Base-by-base conservation (phyloP, 208 protist genomes). In the Endotrypanum monterogeii region DNA sequence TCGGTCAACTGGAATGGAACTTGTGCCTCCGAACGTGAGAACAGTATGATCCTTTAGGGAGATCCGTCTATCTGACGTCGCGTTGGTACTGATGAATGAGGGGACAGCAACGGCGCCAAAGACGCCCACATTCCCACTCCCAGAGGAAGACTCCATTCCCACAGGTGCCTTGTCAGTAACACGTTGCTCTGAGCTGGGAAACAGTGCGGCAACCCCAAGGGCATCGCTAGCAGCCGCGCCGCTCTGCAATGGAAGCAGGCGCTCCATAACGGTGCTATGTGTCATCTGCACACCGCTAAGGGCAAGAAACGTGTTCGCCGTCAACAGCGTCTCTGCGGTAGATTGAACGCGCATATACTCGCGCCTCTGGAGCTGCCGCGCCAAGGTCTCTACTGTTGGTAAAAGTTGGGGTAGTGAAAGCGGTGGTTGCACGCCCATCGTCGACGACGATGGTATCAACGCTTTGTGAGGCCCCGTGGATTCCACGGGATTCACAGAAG, bases 271-370 rank as follows among this genome's bases (percentile, higher is more conserved):
- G 1, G 71, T 35, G 25, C 51, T 65, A 30, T 81, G 71, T 28
- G 63, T 81, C 76, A 81, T 81, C 11, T 61, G 69, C 7, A 81
- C 76, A 0, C 76, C 76, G 20, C 65, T 56, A 20, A 76, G 63
- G 20, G 76, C 55, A 44, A 81, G 76, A 57, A 81, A 81, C 0
- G 71, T 76, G 71, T 81, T 73, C 46, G n/a, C 71, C 3, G 71
- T 73, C 32, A 81, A 52, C 14, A 73, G 48, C 50, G 71, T 63
- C 71, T 76, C 76, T 2, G 56, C 37, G 0, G 71, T 76, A 25
- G 76, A 51, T 37, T 72, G 66, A 39, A 69, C 65, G 11, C 76
- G 71, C 39, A 76, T 57, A 41, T 76, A 81, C 71, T 76, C 65
- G 0, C 44, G 71, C 9, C 71, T 71, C 66, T 76, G 76, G 55